Evolutionary conservation across 2,329 filamentous ascomycete species (phyloP).

Genomic region (Fusarium sp.): DNA sequence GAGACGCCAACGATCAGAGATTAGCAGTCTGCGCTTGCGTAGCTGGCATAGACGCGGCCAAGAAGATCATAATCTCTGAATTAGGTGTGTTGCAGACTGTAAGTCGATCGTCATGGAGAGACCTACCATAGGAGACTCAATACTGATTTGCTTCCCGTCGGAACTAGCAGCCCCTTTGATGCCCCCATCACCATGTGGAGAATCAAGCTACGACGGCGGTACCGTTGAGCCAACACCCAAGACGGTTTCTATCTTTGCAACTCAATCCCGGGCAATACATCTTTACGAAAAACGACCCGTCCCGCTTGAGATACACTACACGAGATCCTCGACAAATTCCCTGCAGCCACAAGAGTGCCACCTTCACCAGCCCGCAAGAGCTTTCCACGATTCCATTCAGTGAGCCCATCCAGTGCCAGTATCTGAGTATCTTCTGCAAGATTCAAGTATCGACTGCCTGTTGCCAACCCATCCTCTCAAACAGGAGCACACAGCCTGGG

Average conservation of each 20-base stretch:
- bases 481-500: neutral
- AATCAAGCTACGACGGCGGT: too few relatives aligned
- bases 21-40: slow-evolving; percentile 50
- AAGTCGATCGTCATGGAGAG: too few relatives aligned
- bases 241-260: too few relatives aligned
- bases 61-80: accelerated
- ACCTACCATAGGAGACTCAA: too few relatives aligned
- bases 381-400: neutral
- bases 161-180: too few relatives aligned
- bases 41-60: slow-evolving; percentile 38
- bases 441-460: neutral
- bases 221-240: neutral
- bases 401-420: too few relatives aligned
- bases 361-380: neutral
- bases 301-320: neutral
- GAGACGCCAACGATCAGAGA: slow-evolving; percentile 49
- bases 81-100: accelerated
- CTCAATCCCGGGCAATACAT: accelerated
- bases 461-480: accelerated
- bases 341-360: too few relatives aligned
- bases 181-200: too few relatives aligned
- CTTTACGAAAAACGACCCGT: accelerated
- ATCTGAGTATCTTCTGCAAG: too few relatives aligned
- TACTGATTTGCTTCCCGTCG: too few relatives aligned
- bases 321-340: too few relatives aligned